Base-by-base conservation (phyloP, 2,329 filamentous ascomycete genomes). In the Neofusicoccum kwambonambiense region DNA sequence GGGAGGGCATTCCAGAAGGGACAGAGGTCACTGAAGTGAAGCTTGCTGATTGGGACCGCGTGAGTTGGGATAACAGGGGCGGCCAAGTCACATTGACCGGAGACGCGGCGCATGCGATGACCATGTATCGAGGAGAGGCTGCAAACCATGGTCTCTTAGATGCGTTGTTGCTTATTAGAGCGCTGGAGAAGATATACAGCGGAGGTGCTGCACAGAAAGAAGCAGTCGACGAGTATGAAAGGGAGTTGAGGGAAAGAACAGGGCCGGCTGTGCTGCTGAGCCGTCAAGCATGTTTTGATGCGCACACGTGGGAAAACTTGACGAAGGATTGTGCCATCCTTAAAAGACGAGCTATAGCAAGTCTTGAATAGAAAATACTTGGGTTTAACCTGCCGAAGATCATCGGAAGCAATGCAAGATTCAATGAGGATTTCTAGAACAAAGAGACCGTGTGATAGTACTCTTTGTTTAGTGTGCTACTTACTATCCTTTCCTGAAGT, bases 231-330 rank as follows among this genome's bases (percentile, higher is more conserved):
- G 34, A 44, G 50, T 68, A 68, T 15, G 65, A 68, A 42, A 39
- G 3, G 3, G 65, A 68, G 39, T 49, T 68, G 65, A 45, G 64
- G 8, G 44, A 62, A 35, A 60, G 67, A 19, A 64, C 65, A 37
- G 17, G 34, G 11, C 42, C 22, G 41, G 67, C 65, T 1, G 67
- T 68, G 8, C 35, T 68, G 13, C 49, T 68, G 63, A 67, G 64
- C 54, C 44, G 68, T 8, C 66, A 69, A 45, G 68, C 68, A 4
- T 69, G 68, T 47, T 49, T 66, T 7, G 68, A 69, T 65, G 68
- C 68, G 3, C 68, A 69, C 44, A 65, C 66, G 35, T 65, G 67
- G 37, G 56, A 64, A 11, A 66, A 61, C 34, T 39, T 69, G 34
- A 61, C 9, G 1, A 44, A 61, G 27, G 31, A 50, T 5, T 61